phyloP scores from a whole-genome alignment of 495 filamentous ascomycete species.

The Lineolata rhizophorae region DNA sequence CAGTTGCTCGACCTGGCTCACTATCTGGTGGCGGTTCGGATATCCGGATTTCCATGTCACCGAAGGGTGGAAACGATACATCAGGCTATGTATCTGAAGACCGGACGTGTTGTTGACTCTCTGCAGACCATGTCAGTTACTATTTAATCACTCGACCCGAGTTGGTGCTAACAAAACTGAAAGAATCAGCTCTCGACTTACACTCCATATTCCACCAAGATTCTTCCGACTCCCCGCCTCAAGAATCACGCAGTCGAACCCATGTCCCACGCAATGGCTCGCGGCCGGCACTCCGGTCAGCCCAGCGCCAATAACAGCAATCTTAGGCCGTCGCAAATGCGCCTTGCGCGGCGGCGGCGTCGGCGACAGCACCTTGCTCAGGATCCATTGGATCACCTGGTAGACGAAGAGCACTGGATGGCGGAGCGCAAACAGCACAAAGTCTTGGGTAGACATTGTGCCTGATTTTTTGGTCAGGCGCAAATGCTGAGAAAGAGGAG shows the following conservation, averaged over 20 bases:
- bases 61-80: conserved; percentile 77
- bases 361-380: conserved; percentile 46
- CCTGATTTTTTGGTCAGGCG: no score
- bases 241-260: conserved; percentile 62
- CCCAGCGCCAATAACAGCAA: conserved; percentile 69
- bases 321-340: conserved; percentile 32
- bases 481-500: no score
- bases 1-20: conserved; percentile 41
- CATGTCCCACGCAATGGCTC: conserved; percentile 70
- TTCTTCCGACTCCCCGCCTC: conserved; percentile 39
- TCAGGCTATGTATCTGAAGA: conserved; percentile 63
- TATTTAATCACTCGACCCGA: not conserved
- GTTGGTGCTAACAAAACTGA: conserved; percentile 4
- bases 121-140: conserved; percentile 15
- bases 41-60: conserved; percentile 54
- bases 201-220: conserved; percentile 71
- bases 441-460: no score
- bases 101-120: conserved; percentile 66
- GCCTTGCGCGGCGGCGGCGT: conserved; percentile 36
- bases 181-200: no score
- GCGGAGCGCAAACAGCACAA: conserved; percentile 7
- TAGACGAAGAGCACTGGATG: conserved; percentile 35
- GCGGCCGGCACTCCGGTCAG: conserved; percentile 66
- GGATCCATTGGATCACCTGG: conserved; percentile 40
- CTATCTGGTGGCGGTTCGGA: conserved; percentile 50